Percentiles rank a stretch among this genome's conserved stretches.
These are phyloP conservation scores for Biscogniauxia mediterranea DNA, from an alignment of 2,329 filamentous ascomycete species.

Conservation along the genomic window DNA sequence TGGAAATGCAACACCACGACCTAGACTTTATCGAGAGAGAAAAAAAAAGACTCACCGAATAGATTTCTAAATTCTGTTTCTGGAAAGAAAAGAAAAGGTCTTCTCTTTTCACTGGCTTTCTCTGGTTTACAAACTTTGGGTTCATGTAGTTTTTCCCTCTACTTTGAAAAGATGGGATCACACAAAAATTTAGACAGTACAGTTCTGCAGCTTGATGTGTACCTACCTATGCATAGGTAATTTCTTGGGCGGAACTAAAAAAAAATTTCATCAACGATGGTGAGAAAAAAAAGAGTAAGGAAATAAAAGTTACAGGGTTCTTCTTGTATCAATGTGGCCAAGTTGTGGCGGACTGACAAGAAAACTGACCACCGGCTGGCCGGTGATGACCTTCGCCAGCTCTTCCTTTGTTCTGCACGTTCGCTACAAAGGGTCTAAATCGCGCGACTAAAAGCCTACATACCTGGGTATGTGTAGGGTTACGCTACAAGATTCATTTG, in stretches of 20 bases:
- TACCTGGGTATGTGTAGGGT: background rate
- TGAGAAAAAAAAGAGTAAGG: background rate
- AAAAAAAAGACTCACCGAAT: too few species aligned
- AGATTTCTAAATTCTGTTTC: too few species aligned
- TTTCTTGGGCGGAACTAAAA: too few species aligned
- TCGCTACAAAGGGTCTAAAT: background rate
- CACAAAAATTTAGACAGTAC: too few species aligned
- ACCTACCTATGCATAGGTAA: too few species aligned
- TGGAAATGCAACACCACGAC: background rate
- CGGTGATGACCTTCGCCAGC: background rate
- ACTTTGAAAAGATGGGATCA: too few species aligned
- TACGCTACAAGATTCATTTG: background rate
- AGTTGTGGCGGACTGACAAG: background rate
- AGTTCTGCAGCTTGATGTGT: too few species aligned
- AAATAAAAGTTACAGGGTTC: background rate
- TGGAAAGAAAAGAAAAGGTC: too few species aligned
- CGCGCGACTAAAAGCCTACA: background rate
- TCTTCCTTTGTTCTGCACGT: background rate
- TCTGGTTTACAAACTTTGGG: too few species aligned
- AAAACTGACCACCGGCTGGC: background rate
- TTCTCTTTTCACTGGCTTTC: too few species aligned
- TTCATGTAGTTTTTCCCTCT: too few species aligned
- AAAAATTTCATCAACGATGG: background rate
- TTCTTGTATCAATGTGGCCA: background rate
- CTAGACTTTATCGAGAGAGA: background rate